Conservation (phyloP, 1,284 basidiomycete species). For the Sanghuangporus baumii region DNA sequence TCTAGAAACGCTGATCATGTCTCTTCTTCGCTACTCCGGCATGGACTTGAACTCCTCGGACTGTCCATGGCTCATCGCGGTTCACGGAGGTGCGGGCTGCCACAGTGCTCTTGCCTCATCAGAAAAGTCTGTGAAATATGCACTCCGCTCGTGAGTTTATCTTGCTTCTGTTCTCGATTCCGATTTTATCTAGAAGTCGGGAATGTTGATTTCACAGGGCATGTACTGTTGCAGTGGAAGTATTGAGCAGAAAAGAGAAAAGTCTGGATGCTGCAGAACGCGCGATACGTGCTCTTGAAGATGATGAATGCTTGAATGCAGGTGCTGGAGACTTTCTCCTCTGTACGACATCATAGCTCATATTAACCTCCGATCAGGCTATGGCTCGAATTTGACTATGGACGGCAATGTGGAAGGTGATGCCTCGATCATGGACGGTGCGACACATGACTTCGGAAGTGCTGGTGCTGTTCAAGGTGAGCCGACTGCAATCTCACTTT, state of each 20-base stretch:
- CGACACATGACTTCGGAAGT: constrained; percentile 52
- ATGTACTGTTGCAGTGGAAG: background rate
- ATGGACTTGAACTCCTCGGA: background rate
- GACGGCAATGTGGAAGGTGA: constrained; percentile 72
- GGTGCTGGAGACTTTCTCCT: constrained; percentile 32
- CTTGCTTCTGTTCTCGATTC: background rate
- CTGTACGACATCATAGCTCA: too few species aligned
- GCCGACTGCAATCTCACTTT: background rate
- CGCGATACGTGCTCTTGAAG: constrained; percentile 53
- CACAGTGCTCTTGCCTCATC: constrained; percentile 34
- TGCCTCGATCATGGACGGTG: constrained; percentile 63
- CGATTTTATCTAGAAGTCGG: background rate
- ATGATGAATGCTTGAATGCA: constrained; percentile 60
- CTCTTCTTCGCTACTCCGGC: background rate
- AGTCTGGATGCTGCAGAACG: constrained; percentile 42
- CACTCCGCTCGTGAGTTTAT: constrained; percentile 44
- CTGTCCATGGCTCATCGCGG: constrained; percentile 33
- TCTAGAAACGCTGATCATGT: background rate
- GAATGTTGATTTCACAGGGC: background rate
- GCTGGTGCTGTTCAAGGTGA: constrained; percentile 63
- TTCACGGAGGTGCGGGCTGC: constrained; percentile 66
- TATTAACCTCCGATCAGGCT: constrained; percentile 36
- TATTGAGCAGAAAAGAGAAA: constrained; percentile 14
- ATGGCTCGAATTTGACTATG: constrained; percentile 68
- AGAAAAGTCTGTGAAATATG: constrained; percentile 46